Evolutionary conservation across 768 basidiomycete species (phyloP), one percentile per base, ranked within the genome.

Genomic region (Leucocoprinus sp.): DNA sequence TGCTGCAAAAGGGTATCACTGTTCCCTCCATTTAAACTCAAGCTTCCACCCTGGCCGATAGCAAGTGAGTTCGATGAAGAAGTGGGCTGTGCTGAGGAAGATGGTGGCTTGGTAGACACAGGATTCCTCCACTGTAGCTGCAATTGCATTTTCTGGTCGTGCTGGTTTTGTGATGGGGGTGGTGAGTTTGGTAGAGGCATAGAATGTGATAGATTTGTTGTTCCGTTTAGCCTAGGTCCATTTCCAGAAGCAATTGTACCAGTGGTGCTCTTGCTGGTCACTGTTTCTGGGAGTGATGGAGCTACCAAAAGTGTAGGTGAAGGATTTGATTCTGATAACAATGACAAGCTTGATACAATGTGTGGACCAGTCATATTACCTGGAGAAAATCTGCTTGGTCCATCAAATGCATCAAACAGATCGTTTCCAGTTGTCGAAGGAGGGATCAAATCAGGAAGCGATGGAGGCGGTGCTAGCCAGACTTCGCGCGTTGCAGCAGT

Each of bases 401-500:
- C 43, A 6, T 28, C 41, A 5, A 38, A 26, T n/a, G 41, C 21
- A 39, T 49, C 43, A 7, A 48, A 41, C 33, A 48, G 23, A 17
- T 48, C 37, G 17, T 24, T 27, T 24, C 17, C 34, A 36, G 24
- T 45, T 15, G 26, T 50, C 8, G 60, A 59, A 14, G 58, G 57
- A 18, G 59, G 55, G n/a, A 56, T 48, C 3, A 50, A 43, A 19
- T 48, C 45, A 15, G 61, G 67, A 12, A 59, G 45, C 3, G 57
- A 60, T 19, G 56, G 55, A 6, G 55, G 55, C 18, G 55, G 74
- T 27, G 65, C 65, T 7, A 70, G 68, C 72, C 71, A 75, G 21
- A 60, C 62, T n/a, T 69, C 70, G 11, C 67, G 66, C 2, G 76
- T 61, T 6, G 78, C 79, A 6, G 76, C 83, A 12, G 60, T 63